phyloP scores from a whole-genome alignment of 106 monocot genomes.

The Dendrobium chrysotoxum region DNA sequence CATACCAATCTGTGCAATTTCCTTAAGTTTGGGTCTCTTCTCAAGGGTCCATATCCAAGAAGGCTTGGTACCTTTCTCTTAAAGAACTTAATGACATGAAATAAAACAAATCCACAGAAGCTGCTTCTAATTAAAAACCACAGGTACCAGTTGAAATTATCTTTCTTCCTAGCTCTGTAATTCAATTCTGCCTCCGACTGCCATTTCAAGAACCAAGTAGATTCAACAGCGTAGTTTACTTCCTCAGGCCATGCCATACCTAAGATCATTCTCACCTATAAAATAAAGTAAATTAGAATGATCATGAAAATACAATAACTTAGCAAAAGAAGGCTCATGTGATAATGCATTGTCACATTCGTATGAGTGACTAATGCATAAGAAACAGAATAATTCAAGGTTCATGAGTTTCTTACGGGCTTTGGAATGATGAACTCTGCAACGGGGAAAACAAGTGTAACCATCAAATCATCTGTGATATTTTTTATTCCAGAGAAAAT shows the following conservation, averaged over 20 bases:
- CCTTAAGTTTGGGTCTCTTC: constrained; percentile 66
- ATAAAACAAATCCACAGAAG: constrained; percentile 57
- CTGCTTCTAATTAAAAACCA: constrained; percentile 62
- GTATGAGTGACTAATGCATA: not conserved
- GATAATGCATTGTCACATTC: not conserved
- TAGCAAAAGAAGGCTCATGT: not conserved
- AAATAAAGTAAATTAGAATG: constrained; percentile 2
- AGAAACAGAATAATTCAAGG: not conserved
- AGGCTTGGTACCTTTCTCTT: constrained; percentile 43
- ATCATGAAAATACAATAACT: not conserved
- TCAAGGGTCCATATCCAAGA: constrained; percentile 69
- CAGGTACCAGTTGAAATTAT: constrained; percentile 49
- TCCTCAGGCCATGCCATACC: constrained; percentile 95
- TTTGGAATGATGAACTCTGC: constrained; percentile 68
- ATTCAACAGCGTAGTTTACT: constrained; percentile 69
- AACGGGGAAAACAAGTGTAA: constrained; percentile 48
- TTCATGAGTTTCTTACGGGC: constrained; percentile 22
- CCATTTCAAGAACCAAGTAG: constrained; percentile 88
- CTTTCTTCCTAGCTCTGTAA: constrained; percentile 42
- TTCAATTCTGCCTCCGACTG: constrained; percentile 76
- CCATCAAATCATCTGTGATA: constrained; percentile 73
- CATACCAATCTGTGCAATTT: constrained; percentile 71
- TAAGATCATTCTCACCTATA: constrained; percentile 66
- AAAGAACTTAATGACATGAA: constrained; percentile 42
- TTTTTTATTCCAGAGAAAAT: constrained; percentile 44